Conservation (phyloP, 2,329 filamentous ascomycete species). For the Dendrostoma leiphaemia region DNA sequence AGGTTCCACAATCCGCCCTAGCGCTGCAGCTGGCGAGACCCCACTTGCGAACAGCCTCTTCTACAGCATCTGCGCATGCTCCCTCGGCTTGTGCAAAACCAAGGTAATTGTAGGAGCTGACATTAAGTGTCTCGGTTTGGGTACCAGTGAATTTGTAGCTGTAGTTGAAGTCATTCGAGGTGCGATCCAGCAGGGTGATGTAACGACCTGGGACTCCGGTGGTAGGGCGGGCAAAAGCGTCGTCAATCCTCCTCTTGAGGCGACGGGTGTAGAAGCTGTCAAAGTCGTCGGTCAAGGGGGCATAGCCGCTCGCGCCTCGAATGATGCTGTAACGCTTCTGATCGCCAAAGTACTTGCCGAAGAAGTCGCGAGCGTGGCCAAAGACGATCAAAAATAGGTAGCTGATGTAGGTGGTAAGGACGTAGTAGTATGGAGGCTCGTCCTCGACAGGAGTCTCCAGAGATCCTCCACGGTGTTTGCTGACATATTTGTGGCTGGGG, state of each 20-base stretch:
- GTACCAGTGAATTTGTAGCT: constrained; percentile 88
- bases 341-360: constrained; percentile 91
- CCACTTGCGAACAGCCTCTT: constrained; percentile 80
- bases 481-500: constrained; percentile 81
- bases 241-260: constrained; percentile 91
- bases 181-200: constrained; percentile 89
- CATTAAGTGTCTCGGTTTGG: constrained; percentile 90
- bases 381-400: constrained; percentile 95
- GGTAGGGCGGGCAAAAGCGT: constrained; percentile 90
- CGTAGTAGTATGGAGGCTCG: constrained; percentile 93
- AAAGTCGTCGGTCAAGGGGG: constrained; percentile 94
- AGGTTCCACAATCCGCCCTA: constrained; percentile 79
- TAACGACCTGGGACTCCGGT: constrained; percentile 92
- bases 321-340: constrained; percentile 79
- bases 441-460: constrained; percentile 86
- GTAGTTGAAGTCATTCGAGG: constrained; percentile 86
- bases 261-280: constrained; percentile 97
- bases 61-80: constrained; percentile 89
- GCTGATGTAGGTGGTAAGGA: constrained; percentile 97
- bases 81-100: constrained; percentile 97
- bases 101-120: constrained; percentile 99
- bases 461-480: constrained; percentile 77
- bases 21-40: constrained; percentile 81
- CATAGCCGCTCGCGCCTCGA: constrained; percentile 82
- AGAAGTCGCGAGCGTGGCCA: constrained; percentile 94